Base-by-base conservation (phyloP, 306 rosid genomes). In the Prunus fruticosa region DNA sequence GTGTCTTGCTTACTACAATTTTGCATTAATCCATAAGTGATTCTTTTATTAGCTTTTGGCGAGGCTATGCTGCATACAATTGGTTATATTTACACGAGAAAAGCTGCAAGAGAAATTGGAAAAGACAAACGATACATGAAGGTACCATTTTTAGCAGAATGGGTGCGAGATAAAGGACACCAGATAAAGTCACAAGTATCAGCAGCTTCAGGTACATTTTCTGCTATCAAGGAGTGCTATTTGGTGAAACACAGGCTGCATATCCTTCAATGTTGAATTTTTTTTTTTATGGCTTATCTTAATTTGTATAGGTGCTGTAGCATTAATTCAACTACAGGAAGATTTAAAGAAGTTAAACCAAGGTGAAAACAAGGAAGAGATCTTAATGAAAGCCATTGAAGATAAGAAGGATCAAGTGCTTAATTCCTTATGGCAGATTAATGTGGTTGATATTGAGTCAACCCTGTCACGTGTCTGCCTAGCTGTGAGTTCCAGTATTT, bases 21-120 rank as follows among this genome's bases (percentile, higher is more conserved):
- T 38, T 34, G 5, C 65, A 16, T 28, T 45, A 51, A 82, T 63
- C 76, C 43, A 27, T 76, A 61, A 67, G 61, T 79, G 69, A 15
- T 67, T 77, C 72, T 56, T 43, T 61, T 67, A 75, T 82, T 85
- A 91, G 98, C 97, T 85, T 96, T 96, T 82, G 98, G 99, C 25
- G 98, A 92, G 88, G 96, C 98, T 76, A 96, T 92, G 99, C 88
- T 96, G 73, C 97, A 96, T 81, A 96, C 97, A 46, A 92, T 96
- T 78, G 99, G 99, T 76, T 96, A 96, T 74, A 91, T 92, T 72
- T 96, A 96, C 89, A 89, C 93, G 11, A 84, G 98, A 86, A 84
- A 80, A 82, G 92, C 98, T 69, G 77, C 98, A 53, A 92, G 18
- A 75, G 99, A 96, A 84, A 86, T 92, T 11, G 98, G 98, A 84